Evolutionary conservation across 352 stramenopile genomes (phyloP), one percentile per base, ranked within the genome.

Genomic region (Globisporangium mamillatum): DNA sequence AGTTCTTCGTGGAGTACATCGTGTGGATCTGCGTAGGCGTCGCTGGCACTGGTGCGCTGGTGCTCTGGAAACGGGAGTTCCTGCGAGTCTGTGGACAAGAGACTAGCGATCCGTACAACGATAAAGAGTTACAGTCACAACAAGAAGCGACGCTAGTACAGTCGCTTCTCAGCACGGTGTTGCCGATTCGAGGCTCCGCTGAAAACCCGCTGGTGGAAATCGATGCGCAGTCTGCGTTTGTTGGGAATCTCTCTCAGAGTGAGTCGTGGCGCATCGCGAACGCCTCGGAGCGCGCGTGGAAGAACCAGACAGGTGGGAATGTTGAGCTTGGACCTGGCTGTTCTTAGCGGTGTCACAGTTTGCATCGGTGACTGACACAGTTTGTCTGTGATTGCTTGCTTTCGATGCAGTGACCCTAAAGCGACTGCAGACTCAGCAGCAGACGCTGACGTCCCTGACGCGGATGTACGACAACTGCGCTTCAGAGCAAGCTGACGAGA

Each of bases 21-120:
- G 53, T 88, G 10, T 69, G 82, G 63, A 66, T 84, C 20, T 14
- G 70, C 3, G 38, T 74, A 14, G 78, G 71, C n/a, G 54, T 75
- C 36, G 55, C 71, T 20, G 69, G 81, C 6, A 92, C 81, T 1
- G 52, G 53, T 14, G 59, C 65, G 1, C 54, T 90, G 12, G 75
- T 78, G 58, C 34, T 69, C 25, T 92, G 81, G 81, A 84, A 84
- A 53, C 57, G 56, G 58, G 73, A 81, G 18, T 72, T 81, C 57
- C 60, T 75, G 12, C 34, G 44, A 20, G 38, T 71, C 24, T 71
- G 66, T 22, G 54, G 18, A 14, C 5, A 32, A 22, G 58, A 34
- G 24, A 0, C 14, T 50, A 18, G 4, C 41, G 16, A 50, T 50
- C 1, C 6, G 16, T 16, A n/a, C 41, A 14, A 18, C 14, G 29